Base-by-base conservation (phyloP, 371 early-diverging fungal genomes). In the Parasitella parasitica region DNA sequence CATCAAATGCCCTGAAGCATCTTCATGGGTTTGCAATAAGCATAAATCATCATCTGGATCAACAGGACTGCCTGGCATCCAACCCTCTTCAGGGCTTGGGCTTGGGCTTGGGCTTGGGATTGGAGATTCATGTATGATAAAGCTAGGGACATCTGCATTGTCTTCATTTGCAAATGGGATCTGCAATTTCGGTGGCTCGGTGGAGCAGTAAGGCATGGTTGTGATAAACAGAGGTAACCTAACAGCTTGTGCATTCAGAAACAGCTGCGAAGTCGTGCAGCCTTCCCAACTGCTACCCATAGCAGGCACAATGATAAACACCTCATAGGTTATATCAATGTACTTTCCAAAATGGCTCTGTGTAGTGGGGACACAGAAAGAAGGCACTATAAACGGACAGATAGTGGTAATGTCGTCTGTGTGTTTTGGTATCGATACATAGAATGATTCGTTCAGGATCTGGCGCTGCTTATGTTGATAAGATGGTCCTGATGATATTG, bases 291-390 rank as follows among this genome's bases (percentile, higher is more conserved):
- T 51, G 34, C 28, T 35, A n/a, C 53, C 59, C 37, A 56, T 38
- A 39, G 57, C 43, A 24, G 78, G 77, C n/a, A 81, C 43, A n/a
- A 71, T 66, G 35, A 81, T 46, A 46, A 75, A 50, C 30, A 81
- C 37, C 12, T 71, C 65, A 35, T 80, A 75, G 0, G 57, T 32
- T 1, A 76, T 72, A 41, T 77, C 75, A 11, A 76, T 41, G 20
- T 63, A 64, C 28, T 61, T 57, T 12, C 68, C 69, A 38, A 68
- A 57, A 36, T 70, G 69, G n/a, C 58, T 61, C 20, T 70, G 65
- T 3, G 76, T 73, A 3, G 80, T 67, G 6, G 80, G 75, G 0
- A 73, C 65, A 30, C 75, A 72, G 35, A 59, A 54, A 6, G 68
- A 54, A 22, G 80, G 80, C 18, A 80, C 63, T 32, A 35, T 48